Evolutionary conservation across 176 grass and related monocot genomes (phyloP), one percentile per base, ranked within the genome.

Genomic region (Oryza glumipatula): DNA sequence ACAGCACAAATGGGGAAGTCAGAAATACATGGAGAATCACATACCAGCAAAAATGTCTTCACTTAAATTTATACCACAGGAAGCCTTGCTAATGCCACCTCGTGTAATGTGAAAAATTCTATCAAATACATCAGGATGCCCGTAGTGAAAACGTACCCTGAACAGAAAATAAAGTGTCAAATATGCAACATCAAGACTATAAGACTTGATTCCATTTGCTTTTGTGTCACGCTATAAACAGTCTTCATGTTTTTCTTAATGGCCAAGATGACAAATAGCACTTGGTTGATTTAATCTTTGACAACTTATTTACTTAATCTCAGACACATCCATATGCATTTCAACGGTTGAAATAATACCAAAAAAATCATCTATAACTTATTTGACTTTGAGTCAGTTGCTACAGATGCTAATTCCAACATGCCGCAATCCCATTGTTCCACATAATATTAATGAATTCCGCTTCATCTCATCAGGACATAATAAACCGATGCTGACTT

Each of bases 51-150:
- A 95, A 74, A 92, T 95, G 67, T 95, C 90, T 81, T 92, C 93
- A 44, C 90, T 92, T 69, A 95, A 90, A 70, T 95, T 95, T 79
- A 95, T 95, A 83, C 93, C 90, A 81, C 92, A 86, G 65, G 92
- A 94, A 68, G 95, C 90, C 86, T 98, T 98, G 90, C 95, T 93
- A 72, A 98, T 98, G 64, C 92, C 95, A 72, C 95, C 95, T 77
- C 95, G 88, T 65, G 95, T 95, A 86, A 98, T 93, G 64, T 98
- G 95, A 85, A 98, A 98, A 74, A 98, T 91, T 86, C 95, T 98
- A 89, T 98, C 95, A 67, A 98, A 98, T 15, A 95, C 92, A 82
- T 98, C 95, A 79, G 95, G 95, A 82, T 98, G 95, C 72, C 92
- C 95, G 65, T 98, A 98, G 82, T 98, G 95, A 89, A 98, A 98